Evolutionary conservation across 148 eudicot species (phyloP), one percentile per base, ranked within the genome.

Genomic region (Camellia lanceoleosa): DNA sequence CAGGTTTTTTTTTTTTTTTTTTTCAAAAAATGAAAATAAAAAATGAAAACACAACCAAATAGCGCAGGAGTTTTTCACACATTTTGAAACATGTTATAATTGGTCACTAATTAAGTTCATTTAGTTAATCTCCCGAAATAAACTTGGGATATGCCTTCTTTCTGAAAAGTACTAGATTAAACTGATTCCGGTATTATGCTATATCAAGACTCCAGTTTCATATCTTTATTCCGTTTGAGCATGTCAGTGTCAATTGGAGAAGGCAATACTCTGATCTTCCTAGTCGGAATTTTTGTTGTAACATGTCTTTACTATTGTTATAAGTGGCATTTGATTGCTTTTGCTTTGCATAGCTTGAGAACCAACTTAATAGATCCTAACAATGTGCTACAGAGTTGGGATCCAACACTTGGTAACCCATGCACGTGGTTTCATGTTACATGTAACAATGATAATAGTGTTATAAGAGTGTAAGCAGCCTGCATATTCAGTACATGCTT

Each of bases 371-470:
- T 76, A 5, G 96, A 92, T 83, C 96, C 96, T 71, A 89, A 84
- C 78, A 87, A 86, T 85, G 96, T 92, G 56, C 79, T 92, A 61
- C 93, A 90, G 84, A 92, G 96, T 78, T 92, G 96, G 96, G 96
- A 92, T 88, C 91, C 96, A 30, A 92, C 96, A 49, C 93, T 92
- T 76, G 96, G 90, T 46, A 92, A 92, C 75, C 96, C 96, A 61
- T 92, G 96, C 85, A 92, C 93, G 2, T 92, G 96, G 96, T 92
- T 92, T 85, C 96, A 92, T 85, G 96, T 92, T 67, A 90, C 96
- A 4, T 92, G 96, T 86, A 87, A 92, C 81, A 84, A 87, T 71
- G 96, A 92, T 42, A 92, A 92, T 74, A 92, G 93, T 76, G 96
- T 92, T 63, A 92, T 89, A 61, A 85, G 93, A 90, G 96, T 92